Evolutionary conservation across 176 grass and related monocot genomes (phyloP), one percentile per base, ranked within the genome.

Genomic region (Cenchrus fungigraminus): DNA sequence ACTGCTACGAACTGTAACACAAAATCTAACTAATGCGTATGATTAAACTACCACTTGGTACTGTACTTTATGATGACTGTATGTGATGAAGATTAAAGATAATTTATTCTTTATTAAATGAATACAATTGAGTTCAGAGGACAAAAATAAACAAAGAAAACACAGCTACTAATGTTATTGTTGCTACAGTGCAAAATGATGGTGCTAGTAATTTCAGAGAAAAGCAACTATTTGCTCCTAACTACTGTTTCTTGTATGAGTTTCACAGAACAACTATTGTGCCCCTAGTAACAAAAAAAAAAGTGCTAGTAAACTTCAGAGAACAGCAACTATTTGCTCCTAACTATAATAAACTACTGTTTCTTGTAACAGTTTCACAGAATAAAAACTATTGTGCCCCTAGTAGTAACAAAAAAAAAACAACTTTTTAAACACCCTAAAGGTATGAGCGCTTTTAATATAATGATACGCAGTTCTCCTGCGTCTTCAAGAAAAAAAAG

Each of bases 341-440:
- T 54, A 54, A 54, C 13, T 54, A 54, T 14, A 12, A 54, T 15
- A 14, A 54, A 15, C 46, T 47, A 47, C 46, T 47, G 15, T 14
- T 15, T 54, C 13, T 12, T 4, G 13, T 20, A 10, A 14, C 8
- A 19, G 34, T 68, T 68, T 44, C 66, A 44, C 66, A 68, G 37
- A 68, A 20, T 25, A 13, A 31, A 6, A 68, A 9, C 65, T 43
- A 68, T 9, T 69, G 43, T 44, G 66, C 37, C n/a, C n/a, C 25
- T 25, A 25, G 25, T 25, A 25, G 25, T 25, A 68, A 20, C 66
- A 68, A 15, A 44, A 68, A 15, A 44, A 43, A 56, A 44, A 20
- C 65, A 68, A 44, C 37, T 20, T 44, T 69, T 69, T 69, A 3
- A 69, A 69, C 37, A 69, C 66, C 15, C 66, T 69, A 69, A 44